Evolutionary conservation across 225 moss, liverwort and hornwort species (phyloP).

Genomic region (Lunularia cruciata): DNA sequence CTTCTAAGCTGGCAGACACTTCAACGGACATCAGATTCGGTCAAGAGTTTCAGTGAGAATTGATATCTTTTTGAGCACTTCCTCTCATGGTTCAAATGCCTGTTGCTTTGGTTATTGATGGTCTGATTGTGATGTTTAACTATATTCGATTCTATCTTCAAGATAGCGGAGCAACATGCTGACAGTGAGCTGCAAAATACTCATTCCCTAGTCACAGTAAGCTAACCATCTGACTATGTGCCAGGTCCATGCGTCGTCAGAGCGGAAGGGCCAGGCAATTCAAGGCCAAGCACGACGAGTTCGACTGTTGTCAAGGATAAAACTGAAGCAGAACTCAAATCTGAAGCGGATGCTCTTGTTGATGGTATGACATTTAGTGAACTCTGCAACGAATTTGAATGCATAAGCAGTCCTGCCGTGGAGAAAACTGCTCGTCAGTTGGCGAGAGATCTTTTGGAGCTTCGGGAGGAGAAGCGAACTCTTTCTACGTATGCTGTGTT

Average conservation of each 20-base stretch:
- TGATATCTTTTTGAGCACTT: no score
- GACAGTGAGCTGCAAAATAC: no score
- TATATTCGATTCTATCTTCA: no score
- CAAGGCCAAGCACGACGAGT: slow-evolving; percentile 48
- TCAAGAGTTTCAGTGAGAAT: no score
- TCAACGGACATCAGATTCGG: no score
- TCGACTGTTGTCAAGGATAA: slow-evolving; percentile 34
- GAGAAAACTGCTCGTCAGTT: slow-evolving; percentile 78
- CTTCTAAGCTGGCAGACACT: neutral
- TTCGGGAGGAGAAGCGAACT: slow-evolving; percentile 71
- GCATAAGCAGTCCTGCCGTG: slow-evolving; percentile 92
- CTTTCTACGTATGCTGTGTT: slow-evolving; percentile 63
- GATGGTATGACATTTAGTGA: slow-evolving; percentile 83
- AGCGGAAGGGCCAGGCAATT: slow-evolving; percentile 52
- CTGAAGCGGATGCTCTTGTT: slow-evolving; percentile 72
- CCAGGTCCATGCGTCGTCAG: slow-evolving; percentile 41
- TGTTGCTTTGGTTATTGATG: no score
- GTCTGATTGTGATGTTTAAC: no score
- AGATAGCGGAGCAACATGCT: no score
- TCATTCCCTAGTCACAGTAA: neutral
- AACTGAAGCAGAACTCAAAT: slow-evolving; percentile 33
- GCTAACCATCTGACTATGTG: no score
- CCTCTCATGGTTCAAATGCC: no score
- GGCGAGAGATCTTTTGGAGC: slow-evolving; percentile 73
- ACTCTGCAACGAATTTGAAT: slow-evolving; percentile 92